A percentile compares a stretch with the other conserved stretches of the same genome.
phyloP scores from a whole-genome alignment of 2,329 filamentous ascomycete genomes.

The Colletotrichum gigasporum region DNA sequence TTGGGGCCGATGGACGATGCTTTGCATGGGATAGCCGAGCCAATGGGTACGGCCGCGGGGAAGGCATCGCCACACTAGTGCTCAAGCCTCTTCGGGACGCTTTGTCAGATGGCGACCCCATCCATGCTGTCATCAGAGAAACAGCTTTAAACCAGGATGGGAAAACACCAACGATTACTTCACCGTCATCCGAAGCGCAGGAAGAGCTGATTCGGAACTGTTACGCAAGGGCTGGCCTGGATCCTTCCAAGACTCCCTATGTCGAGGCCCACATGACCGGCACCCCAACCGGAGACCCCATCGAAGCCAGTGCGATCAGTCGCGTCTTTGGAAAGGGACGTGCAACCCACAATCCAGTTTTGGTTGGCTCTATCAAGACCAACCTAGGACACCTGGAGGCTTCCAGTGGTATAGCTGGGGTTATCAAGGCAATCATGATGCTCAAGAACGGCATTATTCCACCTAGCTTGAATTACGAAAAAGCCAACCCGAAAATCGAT shows the following conservation, averaged over 20 bases:
- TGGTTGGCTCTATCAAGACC: constrained; percentile 63
- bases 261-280: constrained; percentile 70
- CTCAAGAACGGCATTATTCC: constrained; percentile 61
- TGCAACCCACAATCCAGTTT: constrained; percentile 46
- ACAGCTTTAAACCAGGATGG: constrained; percentile 67
- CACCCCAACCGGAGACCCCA: constrained; percentile 63
- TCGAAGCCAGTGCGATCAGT: constrained; percentile 58
- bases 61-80: constrained; percentile 67
- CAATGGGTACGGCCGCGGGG: constrained; percentile 71
- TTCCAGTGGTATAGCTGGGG: constrained; percentile 58
- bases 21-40: constrained; percentile 65
- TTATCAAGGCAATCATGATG: constrained; percentile 61
- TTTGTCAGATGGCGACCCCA: constrained; percentile 64
- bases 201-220: constrained; percentile 40
- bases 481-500: constrained; percentile 53
- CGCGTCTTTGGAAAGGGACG: constrained; percentile 50
- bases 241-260: constrained; percentile 43
- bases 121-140: constrained; percentile 64
- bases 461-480: constrained; percentile 60
- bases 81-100: constrained; percentile 68
- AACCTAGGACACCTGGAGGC: constrained; percentile 65
- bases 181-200: constrained; percentile 43
- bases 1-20: constrained; percentile 57
- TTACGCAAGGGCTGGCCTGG: constrained; percentile 38
- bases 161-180: constrained; percentile 33